Evolutionary conservation across 2,329 filamentous ascomycete species (phyloP).

Genomic region (Fusarium sp.): DNA sequence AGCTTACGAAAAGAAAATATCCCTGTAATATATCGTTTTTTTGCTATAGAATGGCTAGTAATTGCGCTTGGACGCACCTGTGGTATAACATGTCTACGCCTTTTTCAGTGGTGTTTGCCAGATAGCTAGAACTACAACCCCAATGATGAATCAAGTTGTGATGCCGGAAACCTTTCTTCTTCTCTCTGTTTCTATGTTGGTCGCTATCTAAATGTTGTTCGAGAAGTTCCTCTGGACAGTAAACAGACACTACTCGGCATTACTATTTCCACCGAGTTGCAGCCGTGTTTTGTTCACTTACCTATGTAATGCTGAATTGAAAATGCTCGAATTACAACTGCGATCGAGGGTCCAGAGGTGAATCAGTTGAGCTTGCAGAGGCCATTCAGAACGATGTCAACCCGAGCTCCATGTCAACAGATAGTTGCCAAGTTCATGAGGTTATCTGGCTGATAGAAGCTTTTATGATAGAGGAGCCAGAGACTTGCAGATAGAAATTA

Average conservation of each 20-base stretch:
- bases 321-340: neutral
- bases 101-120: conserved; percentile 21
- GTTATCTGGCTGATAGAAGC: neutral
- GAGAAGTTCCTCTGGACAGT: neutral
- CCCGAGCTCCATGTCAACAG: neutral
- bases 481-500: neutral
- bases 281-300: neutral
- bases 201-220: neutral
- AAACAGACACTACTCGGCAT: neutral
- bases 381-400: neutral
- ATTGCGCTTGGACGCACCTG: conserved; percentile 36
- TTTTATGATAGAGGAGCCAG: neutral
- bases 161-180: neutral
- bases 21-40: conserved; percentile 50
- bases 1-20: conserved; percentile 45
- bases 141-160: conserved; percentile 29
- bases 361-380: neutral
- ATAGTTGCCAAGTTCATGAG: neutral
- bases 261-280: neutral
- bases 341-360: neutral
- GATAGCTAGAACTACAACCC: conserved; percentile 23
- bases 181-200: neutral
- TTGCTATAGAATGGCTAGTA: conserved; percentile 46
- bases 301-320: neutral
- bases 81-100: conserved; percentile 29